phyloP scores from a whole-genome alignment of 306 rosid species.

The Cicer arietinum region DNA sequence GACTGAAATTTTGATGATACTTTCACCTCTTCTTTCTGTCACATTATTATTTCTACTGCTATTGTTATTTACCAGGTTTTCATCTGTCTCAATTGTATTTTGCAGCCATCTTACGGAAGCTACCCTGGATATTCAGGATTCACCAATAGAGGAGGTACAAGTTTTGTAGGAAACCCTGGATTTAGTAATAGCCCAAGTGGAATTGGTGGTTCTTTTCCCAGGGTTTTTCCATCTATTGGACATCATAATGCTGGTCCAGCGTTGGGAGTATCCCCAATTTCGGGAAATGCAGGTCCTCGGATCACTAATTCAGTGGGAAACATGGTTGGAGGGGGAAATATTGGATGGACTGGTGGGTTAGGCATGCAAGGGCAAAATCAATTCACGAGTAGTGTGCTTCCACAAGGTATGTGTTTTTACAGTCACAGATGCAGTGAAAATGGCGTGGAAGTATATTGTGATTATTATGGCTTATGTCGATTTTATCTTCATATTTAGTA shows the following conservation, averaged over 20 bases:
- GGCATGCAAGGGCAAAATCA: constrained; percentile 91
- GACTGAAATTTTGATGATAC: not conserved
- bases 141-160: constrained; percentile 95
- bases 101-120: constrained; percentile 92
- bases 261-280: constrained; percentile 92
- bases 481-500: not conserved
- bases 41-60: constrained; percentile 33
- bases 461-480: not conserved
- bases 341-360: constrained; percentile 81
- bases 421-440: not conserved
- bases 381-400: constrained; percentile 83
- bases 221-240: constrained; percentile 94
- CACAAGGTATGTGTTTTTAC: constrained; percentile 72
- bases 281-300: constrained; percentile 86
- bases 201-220: constrained; percentile 97
- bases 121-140: constrained; percentile 90
- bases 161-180: constrained; percentile 96
- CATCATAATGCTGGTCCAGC: constrained; percentile 95
- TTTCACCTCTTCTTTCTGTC: constrained; percentile 37
- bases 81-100: constrained; percentile 36
- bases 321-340: constrained; percentile 92
- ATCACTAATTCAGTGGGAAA: constrained; percentile 94
- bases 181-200: constrained; percentile 94
- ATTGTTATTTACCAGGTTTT: constrained; percentile 15
- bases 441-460: constrained; percentile 17